Conservation (phyloP, 192 early-diverging fungal genomes). For the Rhizoclosmatium sp. region DNA sequence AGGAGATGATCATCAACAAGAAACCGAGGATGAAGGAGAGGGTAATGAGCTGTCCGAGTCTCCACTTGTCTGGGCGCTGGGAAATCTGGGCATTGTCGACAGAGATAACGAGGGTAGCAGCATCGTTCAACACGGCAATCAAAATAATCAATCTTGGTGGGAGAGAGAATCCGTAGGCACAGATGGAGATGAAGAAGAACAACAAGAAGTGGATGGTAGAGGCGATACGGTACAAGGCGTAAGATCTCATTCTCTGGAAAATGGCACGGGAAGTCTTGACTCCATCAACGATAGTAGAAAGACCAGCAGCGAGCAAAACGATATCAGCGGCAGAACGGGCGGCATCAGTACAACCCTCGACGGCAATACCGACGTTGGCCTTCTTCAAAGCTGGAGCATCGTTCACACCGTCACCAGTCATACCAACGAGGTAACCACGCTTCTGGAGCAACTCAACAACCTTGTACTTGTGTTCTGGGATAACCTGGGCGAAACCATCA, state of each 20-base stretch:
- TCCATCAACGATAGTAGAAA: constrained; percentile 93
- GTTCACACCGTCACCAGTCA: constrained; percentile 99
- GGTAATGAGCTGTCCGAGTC: constrained; percentile 84
- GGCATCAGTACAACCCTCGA: constrained; percentile 96
- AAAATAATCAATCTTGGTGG: constrained; percentile 87
- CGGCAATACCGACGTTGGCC: constrained; percentile 98
- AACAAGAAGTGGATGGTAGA: constrained; percentile 95
- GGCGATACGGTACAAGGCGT: constrained; percentile 88
- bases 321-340: constrained; percentile 97
- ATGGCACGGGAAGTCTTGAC: constrained; percentile 90
- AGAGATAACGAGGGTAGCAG: constrained; percentile 92
- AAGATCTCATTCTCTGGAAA: constrained; percentile 90
- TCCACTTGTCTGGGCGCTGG: constrained; percentile 86
- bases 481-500: constrained; percentile 97
- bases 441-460: constrained; percentile 97
- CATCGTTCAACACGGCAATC: constrained; percentile 91
- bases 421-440: constrained; percentile 84
- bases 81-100: constrained; percentile 86
- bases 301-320: constrained; percentile 87
- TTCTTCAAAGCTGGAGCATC: constrained; percentile 98
- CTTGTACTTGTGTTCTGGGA: constrained; percentile 97
- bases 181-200: constrained; percentile 87
- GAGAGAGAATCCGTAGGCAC: constrained; percentile 84
- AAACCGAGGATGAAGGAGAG: constrained; percentile 88
- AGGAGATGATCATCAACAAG: constrained; percentile 66